Percentiles rank a stretch among this genome's conserved stretches.
Evolutionary conservation across 2,329 filamentous ascomycete species (phyloP).

Genomic region (Xylariaceae sp.): DNA sequence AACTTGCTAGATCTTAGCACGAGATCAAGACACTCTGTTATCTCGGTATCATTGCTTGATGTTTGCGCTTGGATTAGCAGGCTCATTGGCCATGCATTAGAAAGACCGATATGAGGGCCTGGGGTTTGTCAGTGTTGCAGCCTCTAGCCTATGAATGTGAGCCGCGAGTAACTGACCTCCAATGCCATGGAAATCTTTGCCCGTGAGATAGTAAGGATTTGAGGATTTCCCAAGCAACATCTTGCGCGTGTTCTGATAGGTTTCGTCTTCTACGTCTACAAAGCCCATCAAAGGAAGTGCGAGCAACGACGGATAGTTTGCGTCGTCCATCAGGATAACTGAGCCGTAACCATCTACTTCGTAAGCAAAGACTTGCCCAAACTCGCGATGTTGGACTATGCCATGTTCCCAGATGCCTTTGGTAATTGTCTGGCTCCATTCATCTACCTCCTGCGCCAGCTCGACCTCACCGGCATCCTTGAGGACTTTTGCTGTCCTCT

Average conservation of each 20-base stretch:
- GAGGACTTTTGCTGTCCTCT: constrained; percentile 69
- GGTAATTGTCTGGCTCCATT: constrained; percentile 60
- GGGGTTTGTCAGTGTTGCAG: constrained; percentile 5
- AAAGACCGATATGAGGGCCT: constrained; percentile 71
- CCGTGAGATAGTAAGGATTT: constrained; percentile 86
- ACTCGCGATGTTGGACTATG: constrained; percentile 70
- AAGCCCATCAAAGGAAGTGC: constrained; percentile 78
- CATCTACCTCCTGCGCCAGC: constrained; percentile 52
- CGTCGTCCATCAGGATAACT: constrained; percentile 82
- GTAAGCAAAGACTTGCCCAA: constrained; percentile 77
- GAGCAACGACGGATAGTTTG: constrained; percentile 78
- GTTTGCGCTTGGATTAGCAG: constrained; percentile 89
- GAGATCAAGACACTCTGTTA: constrained; percentile 63
- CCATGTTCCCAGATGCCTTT: constrained; percentile 82
- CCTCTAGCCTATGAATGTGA: constrained; percentile 3
- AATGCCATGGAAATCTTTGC: constrained; percentile 76
- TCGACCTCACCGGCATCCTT: constrained; percentile 52
- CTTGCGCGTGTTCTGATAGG: constrained; percentile 83
- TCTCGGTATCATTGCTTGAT: constrained; percentile 77
- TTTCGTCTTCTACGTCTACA: constrained; percentile 56
- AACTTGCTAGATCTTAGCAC: constrained; percentile 73
- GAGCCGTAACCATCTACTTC: constrained; percentile 87
- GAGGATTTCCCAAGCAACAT: constrained; percentile 68
- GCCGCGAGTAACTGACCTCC: constrained; percentile 59
- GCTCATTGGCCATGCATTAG: constrained; percentile 96